Base-by-base conservation (phyloP, 148 eudicot genomes). In the Tetragonia tetragonoides region DNA sequence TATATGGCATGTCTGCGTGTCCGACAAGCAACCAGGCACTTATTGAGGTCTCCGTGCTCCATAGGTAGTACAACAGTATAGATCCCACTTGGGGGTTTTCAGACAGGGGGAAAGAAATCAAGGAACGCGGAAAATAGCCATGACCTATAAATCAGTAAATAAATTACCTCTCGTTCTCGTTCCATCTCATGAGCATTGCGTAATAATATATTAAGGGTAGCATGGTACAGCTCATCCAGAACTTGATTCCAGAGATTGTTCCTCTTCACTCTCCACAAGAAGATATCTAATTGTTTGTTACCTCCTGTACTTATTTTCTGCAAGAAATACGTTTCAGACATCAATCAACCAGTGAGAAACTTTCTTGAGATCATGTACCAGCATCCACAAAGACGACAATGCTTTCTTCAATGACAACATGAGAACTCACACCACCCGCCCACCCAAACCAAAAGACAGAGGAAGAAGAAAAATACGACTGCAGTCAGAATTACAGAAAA, bases 151-250 rank as follows among this genome's bases (percentile, higher is more conserved):
- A 20, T 24, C 68, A 41, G 57, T 67, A 64, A 40, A 15, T 47
- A 53, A 51, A 82, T 37, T 80, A 94, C 97, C 93, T 94, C 97
- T 56, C 87, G 89, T 38, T 84, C 90, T 76, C 81, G 88, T 28
- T 90, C 97, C 56, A 82, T 74, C 87, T 92, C 98, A 51, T 82
- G 72, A 40, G 87, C 81, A 68, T 56, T 62, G 41, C 98, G 85
- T 24, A 94, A 62, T 74, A 82, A 82, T 80, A 94, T 79, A 87
- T 95, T 95, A 66, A 92, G 85, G 57, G 90, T 97, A 82, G 94
- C 89, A 82, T 95, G 98, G 82, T 85, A 91, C 85, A 92, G 85
- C 81, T 95, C 98, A 85, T 95, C 94, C 76, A 95, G 79, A 86
- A 92, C 86, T 71, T 86, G 86, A 54, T 72, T 81, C 89, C 90